Percentiles rank a stretch among this genome's conserved stretches.
phyloP scores from a whole-genome alignment of 805 yeast species.

The Nakazawaea molendinolei region DNA sequence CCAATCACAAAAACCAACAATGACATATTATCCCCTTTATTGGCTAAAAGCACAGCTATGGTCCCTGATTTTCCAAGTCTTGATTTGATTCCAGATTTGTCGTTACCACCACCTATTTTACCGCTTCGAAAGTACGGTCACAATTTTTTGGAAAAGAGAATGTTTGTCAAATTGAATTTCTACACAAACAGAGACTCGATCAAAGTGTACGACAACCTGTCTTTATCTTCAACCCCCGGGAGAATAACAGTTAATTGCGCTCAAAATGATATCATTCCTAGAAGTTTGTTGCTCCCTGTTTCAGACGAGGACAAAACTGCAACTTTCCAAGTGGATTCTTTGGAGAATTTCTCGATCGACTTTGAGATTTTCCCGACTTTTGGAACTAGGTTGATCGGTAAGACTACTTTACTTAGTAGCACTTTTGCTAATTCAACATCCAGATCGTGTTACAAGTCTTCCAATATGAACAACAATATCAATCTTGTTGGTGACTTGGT shows the following conservation, averaged over 20 bases:
- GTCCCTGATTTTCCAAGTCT: slow-evolving; percentile 29
- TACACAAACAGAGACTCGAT: slow-evolving; percentile 41
- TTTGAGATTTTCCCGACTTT: slow-evolving; percentile 91
- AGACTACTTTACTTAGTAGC: slow-evolving; percentile 70
- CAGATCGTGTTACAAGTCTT: slow-evolving; percentile 16
- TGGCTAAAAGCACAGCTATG: slow-evolving; percentile 1
- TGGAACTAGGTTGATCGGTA: slow-evolving; percentile 89
- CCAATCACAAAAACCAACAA: neutral
- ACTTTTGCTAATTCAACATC: slow-evolving; percentile 29
- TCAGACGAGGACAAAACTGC: slow-evolving; percentile 56
- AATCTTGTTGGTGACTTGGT: slow-evolving; percentile 31
- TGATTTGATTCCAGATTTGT: slow-evolving; percentile 82
- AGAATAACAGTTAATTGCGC: slow-evolving; percentile 76
- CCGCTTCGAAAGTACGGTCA: slow-evolving; percentile 95
- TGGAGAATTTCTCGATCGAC: slow-evolving; percentile 69
- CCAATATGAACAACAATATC: slow-evolving; percentile 32
- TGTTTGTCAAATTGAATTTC: slow-evolving; percentile 71
- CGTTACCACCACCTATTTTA: slow-evolving; percentile 92
- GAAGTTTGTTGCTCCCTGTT: slow-evolving; percentile 76
- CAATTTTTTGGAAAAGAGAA: slow-evolving; percentile 86
- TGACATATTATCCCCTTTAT: neutral
- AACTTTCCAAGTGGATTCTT: slow-evolving; percentile 77
- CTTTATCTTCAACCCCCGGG: slow-evolving; percentile 54
- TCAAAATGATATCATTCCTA: slow-evolving; percentile 77
- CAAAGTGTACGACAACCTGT: slow-evolving; percentile 37